Base-by-base conservation (phyloP, 352 stramenopile genomes). In the Pythium periplocum region DNA sequence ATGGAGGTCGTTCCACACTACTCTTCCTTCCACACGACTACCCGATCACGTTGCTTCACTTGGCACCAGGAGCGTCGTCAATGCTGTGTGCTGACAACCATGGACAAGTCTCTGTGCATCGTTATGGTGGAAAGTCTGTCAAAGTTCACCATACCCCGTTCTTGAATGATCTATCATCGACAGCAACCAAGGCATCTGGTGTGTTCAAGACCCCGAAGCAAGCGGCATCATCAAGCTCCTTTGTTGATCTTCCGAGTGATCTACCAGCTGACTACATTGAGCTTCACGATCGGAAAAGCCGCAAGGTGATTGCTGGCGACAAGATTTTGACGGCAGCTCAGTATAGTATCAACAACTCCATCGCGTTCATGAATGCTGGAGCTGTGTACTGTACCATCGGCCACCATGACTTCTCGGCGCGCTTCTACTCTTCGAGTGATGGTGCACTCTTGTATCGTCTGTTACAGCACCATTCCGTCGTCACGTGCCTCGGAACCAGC, bases 391-490 rank as follows among this genome's bases (percentile, higher is more conserved):
- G 78, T 51, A 83, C 81, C 1, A 74, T 82, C 1, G 82, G 78
- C 0, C 73, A 92, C 55, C 71, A 89, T 59, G 82, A 92, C 34
- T 90, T 79, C 34, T 91, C 82, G 0, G 82, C 80, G 30, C 74
- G 79, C 9, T 90, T 92, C 57, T 80, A 89, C 57, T 86, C 80
- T 0, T 71, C 76, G 39, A 79, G 48, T 2, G 84, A 94, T 39
- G 84, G 84, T 6, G 67, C 80, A 12, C 57, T 93, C 45, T 55
- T 87, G 4, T 87, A 89, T 66, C 77, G 78, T 2, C 42, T 93
- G 38, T 53, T 90, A 33, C 81, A 93, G 57, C 82, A 92, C 62
- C 73, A 75, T 51, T 71, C 76, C 4, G 66, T 87, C 11, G 80
- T 93, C 26, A 83, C 72, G 17, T 92, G 80, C 33, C 65, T 93